A percentile compares a stretch with the other conserved stretches of the same genome.
Conservation (phyloP, 176 grass and related monocot genomes). For the Eremochloa ophiuroides region DNA sequence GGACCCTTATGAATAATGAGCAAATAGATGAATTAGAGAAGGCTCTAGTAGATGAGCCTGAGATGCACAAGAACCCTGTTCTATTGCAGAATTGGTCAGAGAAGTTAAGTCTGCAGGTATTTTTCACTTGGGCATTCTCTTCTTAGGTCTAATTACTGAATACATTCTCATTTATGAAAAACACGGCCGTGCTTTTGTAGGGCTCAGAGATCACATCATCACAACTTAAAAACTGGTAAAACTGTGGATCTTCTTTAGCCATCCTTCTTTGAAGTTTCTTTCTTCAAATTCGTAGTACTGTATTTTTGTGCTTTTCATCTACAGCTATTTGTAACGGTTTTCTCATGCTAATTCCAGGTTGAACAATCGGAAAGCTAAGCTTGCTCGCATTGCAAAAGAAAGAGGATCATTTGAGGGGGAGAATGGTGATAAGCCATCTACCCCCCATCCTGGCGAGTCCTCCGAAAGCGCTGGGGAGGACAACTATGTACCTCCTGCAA, state of each 20-base stretch:
- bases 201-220: constrained; percentile 90
- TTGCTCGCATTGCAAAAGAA: constrained; percentile 80
- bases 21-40: constrained; percentile 80
- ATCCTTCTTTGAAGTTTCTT: background rate
- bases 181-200: constrained; percentile 44
- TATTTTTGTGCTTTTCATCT: background rate
- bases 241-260: constrained; percentile 1
- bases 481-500: constrained; percentile 50
- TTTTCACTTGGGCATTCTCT: constrained; percentile 26
- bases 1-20: constrained; percentile 82
- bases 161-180: constrained; percentile 31
- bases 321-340: constrained; percentile 1
- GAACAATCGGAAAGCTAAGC: constrained; percentile 93
- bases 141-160: background rate
- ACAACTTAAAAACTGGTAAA: constrained; percentile 98
- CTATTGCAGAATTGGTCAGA: constrained; percentile 76
- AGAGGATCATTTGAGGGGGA: constrained; percentile 65
- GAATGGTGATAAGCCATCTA: constrained; percentile 60
- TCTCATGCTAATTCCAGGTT: constrained; percentile 49
- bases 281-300: background rate
- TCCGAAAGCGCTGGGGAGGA: constrained; percentile 58
- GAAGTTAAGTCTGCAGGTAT: constrained; percentile 68
- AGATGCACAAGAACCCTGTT: constrained; percentile 81
- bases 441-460: constrained; percentile 45
- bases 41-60: constrained; percentile 80